phyloP scores from a whole-genome alignment of 2,329 filamentous ascomycete genomes.

The Colletotrichum sp. region DNA sequence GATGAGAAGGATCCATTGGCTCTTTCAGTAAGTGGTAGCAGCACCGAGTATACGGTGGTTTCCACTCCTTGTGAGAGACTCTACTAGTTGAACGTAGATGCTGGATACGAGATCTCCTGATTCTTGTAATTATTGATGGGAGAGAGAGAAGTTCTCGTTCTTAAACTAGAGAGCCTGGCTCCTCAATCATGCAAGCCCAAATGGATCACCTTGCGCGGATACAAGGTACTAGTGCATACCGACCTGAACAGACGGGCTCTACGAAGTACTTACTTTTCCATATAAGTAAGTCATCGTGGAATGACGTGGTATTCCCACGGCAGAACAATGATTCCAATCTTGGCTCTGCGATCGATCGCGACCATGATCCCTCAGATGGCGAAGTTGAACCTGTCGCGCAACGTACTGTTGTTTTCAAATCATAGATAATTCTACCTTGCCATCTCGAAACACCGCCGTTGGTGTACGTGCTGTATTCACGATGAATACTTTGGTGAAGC shows the following conservation, averaged over 20 bases:
- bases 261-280: neutral
- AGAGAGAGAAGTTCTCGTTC: neutral
- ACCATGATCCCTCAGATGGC: neutral
- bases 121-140: too few relatives aligned
- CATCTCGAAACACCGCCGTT: neutral
- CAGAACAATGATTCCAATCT: neutral
- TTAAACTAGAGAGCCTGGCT: neutral
- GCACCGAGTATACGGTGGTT: too few relatives aligned
- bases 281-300: neutral
- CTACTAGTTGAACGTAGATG: too few relatives aligned
- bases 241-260: fast-evolving
- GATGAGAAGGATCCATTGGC: too few relatives aligned
- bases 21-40: too few relatives aligned
- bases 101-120: too few relatives aligned
- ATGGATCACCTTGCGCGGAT: neutral
- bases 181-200: neutral
- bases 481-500: neutral
- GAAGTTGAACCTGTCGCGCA: neutral
- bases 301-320: neutral
- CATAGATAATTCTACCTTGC: too few relatives aligned
- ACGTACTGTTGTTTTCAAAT: neutral
- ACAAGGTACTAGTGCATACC: neutral
- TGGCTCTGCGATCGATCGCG: too few relatives aligned
- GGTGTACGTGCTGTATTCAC: neutral
- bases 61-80: too few relatives aligned